Evolutionary conservation across 257 asterid genomes (phyloP), one percentile per base, ranked within the genome.

Genomic region (Ilex aquifolium): DNA sequence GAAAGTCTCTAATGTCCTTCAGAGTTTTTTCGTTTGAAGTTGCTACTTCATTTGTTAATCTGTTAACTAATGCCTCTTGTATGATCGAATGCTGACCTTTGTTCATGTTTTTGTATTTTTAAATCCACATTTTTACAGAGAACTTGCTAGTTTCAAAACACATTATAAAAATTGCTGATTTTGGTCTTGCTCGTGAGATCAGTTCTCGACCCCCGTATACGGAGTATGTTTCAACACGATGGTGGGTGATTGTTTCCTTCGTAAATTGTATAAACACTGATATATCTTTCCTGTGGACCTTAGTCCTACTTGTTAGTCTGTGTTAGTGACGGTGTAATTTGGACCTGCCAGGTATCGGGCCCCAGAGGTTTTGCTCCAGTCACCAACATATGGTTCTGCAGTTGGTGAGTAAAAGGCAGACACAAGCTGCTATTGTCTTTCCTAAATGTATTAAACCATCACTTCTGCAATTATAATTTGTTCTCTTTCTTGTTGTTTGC

Each of bases 181-280:
- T 92, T 62, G 99, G 99, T 61, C 96, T 92, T 50, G 97, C 96
- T 69, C 97, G 99, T 57, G 99, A 92, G 88, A 82, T 83, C 76
- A 81, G 82, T 66, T 82, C 97, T 66, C 77, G 56, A 64, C 97
- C 99, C 54, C 99, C 99, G 21, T 90, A 80, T 66, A 92, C 97
- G 9, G 99, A 92, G 71, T 92, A 92, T 62, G 99, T 92, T 61
- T 92, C 97, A 40, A 92, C 99, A 36, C 97, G 97, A 65, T 92
- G 99, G 99, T 92, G 59, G 60, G 96, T 82, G 50, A 59, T 32
- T 60, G 31, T 73, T 54, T 66, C 39, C 52, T 62, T 30, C 11
- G 15, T 52, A n/a, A 27, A 32, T 7, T 31, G 57, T 53, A 53
- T 62, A 39, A 50, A 7, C 56, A 21, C 27, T 21, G 27, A 14